Evolutionary conservation across 2,329 filamentous ascomycete genomes (phyloP).

Genomic region (Fusarium agapanthi): DNA sequence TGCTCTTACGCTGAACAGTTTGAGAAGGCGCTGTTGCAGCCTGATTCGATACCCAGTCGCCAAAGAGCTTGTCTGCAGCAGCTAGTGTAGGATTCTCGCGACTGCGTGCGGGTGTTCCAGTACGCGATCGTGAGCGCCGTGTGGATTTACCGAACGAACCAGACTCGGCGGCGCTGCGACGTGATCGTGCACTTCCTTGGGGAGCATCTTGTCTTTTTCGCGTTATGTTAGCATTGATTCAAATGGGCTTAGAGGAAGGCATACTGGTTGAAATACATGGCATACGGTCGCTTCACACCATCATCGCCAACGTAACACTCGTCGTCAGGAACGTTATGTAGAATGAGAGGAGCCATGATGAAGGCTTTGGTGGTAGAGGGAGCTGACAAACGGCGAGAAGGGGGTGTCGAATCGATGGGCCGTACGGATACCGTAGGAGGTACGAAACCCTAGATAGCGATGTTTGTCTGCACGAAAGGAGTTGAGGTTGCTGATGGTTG

Average conservation of each 20-base stretch:
- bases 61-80: slow-evolving; percentile 69
- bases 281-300: slow-evolving; percentile 71
- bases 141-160: slow-evolving; percentile 75
- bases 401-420: background rate
- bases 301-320: slow-evolving; percentile 73
- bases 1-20: slow-evolving; percentile 48
- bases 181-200: slow-evolving; percentile 57
- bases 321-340: slow-evolving; percentile 75
- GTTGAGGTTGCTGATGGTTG: slow-evolving; percentile 5
- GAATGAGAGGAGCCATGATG: slow-evolving; percentile 69
- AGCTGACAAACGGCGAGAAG: background rate
- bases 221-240: slow-evolving; percentile 1
- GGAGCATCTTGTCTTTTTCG: slow-evolving; percentile 61
- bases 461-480: background rate
- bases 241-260: slow-evolving; percentile 23
- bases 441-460: background rate
- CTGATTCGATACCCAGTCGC: slow-evolving; percentile 64
- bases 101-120: slow-evolving; percentile 63
- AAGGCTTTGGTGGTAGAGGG: background rate
- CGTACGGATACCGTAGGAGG: background rate
- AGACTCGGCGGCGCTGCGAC: slow-evolving; percentile 65
- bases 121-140: slow-evolving; percentile 68
- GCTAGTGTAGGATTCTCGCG: slow-evolving; percentile 70
- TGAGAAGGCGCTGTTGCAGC: slow-evolving; percentile 44
- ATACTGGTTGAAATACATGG: slow-evolving; percentile 72